Conservation (phyloP, 2,329 filamentous ascomycete species). For the Hirsutella thompsonii region DNA sequence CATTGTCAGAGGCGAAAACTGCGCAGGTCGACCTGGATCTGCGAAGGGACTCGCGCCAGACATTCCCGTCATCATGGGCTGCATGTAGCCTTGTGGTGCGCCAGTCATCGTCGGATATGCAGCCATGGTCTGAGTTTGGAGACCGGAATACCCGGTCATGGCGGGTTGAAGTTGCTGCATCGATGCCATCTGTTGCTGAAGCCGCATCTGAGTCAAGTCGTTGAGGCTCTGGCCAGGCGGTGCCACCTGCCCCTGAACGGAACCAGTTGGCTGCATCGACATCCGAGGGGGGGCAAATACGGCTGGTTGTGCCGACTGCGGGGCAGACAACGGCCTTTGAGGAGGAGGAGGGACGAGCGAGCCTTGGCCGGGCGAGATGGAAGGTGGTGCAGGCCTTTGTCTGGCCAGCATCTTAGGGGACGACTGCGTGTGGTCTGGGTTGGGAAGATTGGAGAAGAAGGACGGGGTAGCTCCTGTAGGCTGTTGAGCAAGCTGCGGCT, state of each 20-base stretch:
- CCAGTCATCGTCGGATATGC: constrained; percentile 21
- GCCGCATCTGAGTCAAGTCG: constrained; percentile 54
- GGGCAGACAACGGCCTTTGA: constrained; percentile 72
- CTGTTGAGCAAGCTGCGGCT: constrained; percentile 23
- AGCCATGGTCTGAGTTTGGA: constrained; percentile 23
- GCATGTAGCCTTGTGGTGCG: constrained; percentile 23
- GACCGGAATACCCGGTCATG: constrained; percentile 20
- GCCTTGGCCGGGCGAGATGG: constrained; percentile 42
- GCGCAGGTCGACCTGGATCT: constrained; percentile 23
- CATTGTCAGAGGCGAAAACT: constrained; percentile 37
- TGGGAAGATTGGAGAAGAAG: constrained; percentile 36
- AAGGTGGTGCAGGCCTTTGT: constrained; percentile 60
- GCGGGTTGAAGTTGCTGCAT: constrained; percentile 29
- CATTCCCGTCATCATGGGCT: constrained; percentile 36
- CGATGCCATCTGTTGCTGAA: constrained; percentile 47
- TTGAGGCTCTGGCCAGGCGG: constrained; percentile 65
- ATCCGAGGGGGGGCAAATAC: constrained; percentile 62
- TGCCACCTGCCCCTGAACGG: constrained; percentile 47
- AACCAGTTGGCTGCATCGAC: constrained; percentile 75
- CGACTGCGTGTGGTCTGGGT: constrained; percentile 26
- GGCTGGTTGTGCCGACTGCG: constrained; percentile 65
- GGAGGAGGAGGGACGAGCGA: constrained; percentile 66
- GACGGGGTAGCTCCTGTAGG: constrained; percentile 42
- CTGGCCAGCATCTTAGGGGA: constrained; percentile 26
- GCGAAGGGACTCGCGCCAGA: constrained; percentile 25